phyloP scores from a whole-genome alignment of 139 green algal species.

The Deuterostichococcus epilithicus region DNA sequence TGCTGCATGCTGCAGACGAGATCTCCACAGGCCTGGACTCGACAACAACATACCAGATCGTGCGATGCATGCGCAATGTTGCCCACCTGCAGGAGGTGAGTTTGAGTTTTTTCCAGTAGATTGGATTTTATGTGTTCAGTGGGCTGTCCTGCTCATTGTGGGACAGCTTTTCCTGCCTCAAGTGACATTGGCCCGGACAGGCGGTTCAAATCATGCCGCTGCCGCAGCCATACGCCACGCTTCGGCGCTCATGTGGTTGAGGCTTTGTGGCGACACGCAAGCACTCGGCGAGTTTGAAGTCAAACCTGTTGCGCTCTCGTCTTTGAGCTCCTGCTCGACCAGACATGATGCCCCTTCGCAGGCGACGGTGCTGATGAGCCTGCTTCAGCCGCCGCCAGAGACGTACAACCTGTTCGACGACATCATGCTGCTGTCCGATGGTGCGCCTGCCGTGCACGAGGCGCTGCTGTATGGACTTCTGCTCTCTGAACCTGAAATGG shows the following conservation, averaged over 20 bases:
- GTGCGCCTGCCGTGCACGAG: slow-evolving; percentile 3
- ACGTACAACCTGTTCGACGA: slow-evolving; percentile 49
- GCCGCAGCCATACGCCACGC: too few species aligned
- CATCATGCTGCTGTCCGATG: slow-evolving; percentile 26
- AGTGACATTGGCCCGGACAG: too few species aligned
- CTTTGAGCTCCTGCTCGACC: neutral
- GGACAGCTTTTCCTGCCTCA: too few species aligned
- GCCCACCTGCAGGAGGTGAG: slow-evolving; percentile 15
- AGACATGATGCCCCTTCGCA: slow-evolving; percentile 4
- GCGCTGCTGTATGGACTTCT: too few species aligned
- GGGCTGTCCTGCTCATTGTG: too few species aligned
- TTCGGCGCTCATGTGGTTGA: too few species aligned
- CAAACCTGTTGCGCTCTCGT: neutral
- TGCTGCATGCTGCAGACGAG: slow-evolving; percentile 46
- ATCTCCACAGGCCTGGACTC: slow-evolving; percentile 46
- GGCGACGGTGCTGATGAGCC: slow-evolving; percentile 34
- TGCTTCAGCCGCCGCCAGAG: slow-evolving; percentile 53
- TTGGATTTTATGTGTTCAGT: too few species aligned
- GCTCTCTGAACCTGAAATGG: too few species aligned
- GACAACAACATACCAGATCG: slow-evolving; percentile 36
- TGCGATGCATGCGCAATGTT: slow-evolving; percentile 20
- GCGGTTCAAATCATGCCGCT: too few species aligned
- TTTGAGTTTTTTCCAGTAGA: neutral
- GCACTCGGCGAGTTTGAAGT: neutral
- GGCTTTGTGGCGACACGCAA: too few species aligned